Percentiles rank a stretch among this genome's conserved stretches.
Conservation (phyloP, 2,329 filamentous ascomycete species). For the Calonectria honghensis region DNA sequence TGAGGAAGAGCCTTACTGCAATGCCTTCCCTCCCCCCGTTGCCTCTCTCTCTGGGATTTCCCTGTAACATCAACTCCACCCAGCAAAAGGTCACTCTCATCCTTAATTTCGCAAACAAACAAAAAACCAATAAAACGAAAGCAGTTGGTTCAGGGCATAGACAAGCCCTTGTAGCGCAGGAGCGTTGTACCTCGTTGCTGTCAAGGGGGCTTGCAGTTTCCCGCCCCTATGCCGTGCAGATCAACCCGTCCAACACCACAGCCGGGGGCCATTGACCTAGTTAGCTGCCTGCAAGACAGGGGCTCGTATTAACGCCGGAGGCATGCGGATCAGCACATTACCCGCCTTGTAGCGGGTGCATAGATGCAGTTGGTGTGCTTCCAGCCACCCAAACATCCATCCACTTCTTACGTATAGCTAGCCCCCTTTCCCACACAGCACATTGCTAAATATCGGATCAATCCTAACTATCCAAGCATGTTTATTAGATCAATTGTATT, state of each 20-base stretch:
- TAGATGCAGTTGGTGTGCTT: not conserved
- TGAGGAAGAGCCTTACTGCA: not conserved
- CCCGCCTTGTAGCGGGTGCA: no score
- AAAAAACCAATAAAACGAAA: not conserved
- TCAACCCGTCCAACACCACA: slow-evolving; percentile 21
- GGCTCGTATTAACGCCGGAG: not conserved
- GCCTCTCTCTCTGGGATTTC: slow-evolving; percentile 4
- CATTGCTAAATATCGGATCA: not conserved
- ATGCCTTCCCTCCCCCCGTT: not conserved
- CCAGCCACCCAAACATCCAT: not conserved
- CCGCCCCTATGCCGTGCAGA: slow-evolving; percentile 26
- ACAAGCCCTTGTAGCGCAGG: not conserved
- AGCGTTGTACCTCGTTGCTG: slow-evolving; percentile 9
- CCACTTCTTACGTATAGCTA: not conserved
- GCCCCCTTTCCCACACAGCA: not conserved
- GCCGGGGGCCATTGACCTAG: not conserved
- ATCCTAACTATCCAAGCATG: no score
- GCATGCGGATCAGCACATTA: not conserved
- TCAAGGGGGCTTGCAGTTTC: slow-evolving; percentile 26
- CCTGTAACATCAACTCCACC: slow-evolving; percentile 31
- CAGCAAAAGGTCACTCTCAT: not conserved
- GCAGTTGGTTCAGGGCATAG: not conserved
- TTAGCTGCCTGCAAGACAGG: slow-evolving; percentile 11
- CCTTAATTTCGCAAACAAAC: not conserved
- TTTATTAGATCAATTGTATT: no score